Evolutionary conservation across 2,329 filamentous ascomycete species (phyloP), one percentile per base, ranked within the genome.

Genomic region (Periconia sp.): DNA sequence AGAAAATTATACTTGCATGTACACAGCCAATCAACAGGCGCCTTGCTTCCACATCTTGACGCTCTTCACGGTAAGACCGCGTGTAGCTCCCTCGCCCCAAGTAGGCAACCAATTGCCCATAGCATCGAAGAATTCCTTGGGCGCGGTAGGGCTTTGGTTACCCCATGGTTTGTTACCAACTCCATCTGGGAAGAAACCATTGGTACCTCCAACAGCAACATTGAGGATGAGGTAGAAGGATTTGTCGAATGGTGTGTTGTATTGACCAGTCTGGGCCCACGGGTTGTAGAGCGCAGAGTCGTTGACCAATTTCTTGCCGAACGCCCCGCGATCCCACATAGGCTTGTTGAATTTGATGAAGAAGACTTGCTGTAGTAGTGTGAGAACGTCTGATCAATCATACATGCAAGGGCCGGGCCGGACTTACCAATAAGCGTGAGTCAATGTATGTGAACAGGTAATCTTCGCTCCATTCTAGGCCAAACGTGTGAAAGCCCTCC

Each of bases 401-500:
- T 27, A 27, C 3, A 31, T 20, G 33, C 3, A 31, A 17, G 33
- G 7, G 10, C n/a, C 11, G 45, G 20, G 30, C 23, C 6, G 40
- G 41, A 54, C 59, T 19, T 57, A 64, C 61, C 49, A 64, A 79
- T 20, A 93, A 82, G 14, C 88, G 85, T 47, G 83, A 87, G 79
- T 93, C 88, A 76, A 93, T 81, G 70, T 91, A 93, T 30, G 89
- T 92, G 77, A 92, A 93, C 47, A 93, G 75, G 69, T 94, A 93
- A 72, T 92, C 91, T 63, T 92, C 82, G 48, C 86, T 90, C 90
- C 90, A 94, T 72, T 64, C 47, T 6, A 55, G 30, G 23, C 90
- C 90, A 64, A 86, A 93, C 0, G 83, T 90, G 76, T 93, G 89
- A 77, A 86, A 90, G 19, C 74, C 81, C 0, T 79, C 74, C 23